Evolutionary conservation across 139 green algal species (phyloP).

Genomic region (Tetraselmis striata): DNA sequence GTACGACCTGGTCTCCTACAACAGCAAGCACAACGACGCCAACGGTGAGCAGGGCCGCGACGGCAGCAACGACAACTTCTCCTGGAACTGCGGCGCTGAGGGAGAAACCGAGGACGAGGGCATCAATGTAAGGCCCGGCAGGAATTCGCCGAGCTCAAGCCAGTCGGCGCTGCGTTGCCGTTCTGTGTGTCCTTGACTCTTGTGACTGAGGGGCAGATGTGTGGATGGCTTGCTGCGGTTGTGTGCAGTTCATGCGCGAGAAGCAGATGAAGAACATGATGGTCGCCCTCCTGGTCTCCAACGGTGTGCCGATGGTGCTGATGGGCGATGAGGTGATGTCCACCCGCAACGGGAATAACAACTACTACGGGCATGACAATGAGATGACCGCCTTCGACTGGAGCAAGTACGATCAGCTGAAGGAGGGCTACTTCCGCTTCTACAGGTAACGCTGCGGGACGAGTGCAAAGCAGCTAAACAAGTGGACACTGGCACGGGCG

Average conservation of each 20-base stretch:
- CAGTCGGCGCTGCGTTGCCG: too few relatives aligned
- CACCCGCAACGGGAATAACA: conserved; percentile 93
- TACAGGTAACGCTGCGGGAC: too few relatives aligned
- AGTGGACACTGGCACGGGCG: too few relatives aligned
- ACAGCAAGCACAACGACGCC: conserved; percentile 74
- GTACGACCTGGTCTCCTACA: conserved; percentile 84
- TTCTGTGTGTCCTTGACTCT: too few relatives aligned
- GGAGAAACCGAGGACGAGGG: conserved; percentile 63
- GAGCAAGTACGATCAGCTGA: conserved; percentile 37
- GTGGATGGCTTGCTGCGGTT: too few relatives aligned
- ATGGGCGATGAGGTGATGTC: conserved; percentile 80
- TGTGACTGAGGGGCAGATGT: too few relatives aligned
- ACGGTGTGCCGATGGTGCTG: conserved; percentile 94
- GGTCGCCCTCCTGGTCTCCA: conserved; percentile 76
- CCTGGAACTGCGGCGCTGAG: conserved; percentile 96
- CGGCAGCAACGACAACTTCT: conserved; percentile 95
- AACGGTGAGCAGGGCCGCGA: conserved; percentile 76
- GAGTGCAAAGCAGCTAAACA: too few relatives aligned
- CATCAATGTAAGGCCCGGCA: conserved; percentile 37
- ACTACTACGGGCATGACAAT: conserved; percentile 97
- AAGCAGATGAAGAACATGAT: conserved; percentile 91
- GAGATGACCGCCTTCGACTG: conserved; percentile 72
- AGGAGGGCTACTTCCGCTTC: conserved; percentile 39
- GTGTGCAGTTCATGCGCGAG: conserved; percentile 19
- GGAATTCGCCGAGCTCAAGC: too few relatives aligned